Conservation (phyloP, 495 filamentous ascomycete genomes). For the Lasiosphaeris hirsuta region DNA sequence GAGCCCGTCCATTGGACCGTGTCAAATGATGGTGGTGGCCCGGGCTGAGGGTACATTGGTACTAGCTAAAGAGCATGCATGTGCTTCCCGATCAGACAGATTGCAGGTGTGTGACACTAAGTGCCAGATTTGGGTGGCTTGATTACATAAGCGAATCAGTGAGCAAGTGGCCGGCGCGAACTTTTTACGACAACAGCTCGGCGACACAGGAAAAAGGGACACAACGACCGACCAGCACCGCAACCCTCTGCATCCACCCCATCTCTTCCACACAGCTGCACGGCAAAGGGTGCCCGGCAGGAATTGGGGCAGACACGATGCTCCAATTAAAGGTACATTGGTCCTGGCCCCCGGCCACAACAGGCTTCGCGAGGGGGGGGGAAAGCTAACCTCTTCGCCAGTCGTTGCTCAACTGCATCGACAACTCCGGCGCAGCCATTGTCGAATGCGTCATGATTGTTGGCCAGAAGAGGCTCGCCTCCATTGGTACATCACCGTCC, state of each 20-base stretch:
- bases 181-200: constrained; percentile 24
- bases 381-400: constrained; percentile 36
- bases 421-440: constrained; percentile 97
- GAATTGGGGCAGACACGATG: constrained; percentile 60
- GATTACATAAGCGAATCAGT: constrained; percentile 22
- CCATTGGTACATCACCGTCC: constrained; percentile 65
- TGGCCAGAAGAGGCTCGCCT: constrained; percentile 84
- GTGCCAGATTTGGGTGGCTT: neutral
- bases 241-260: neutral
- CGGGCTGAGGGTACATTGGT: constrained; percentile 14
- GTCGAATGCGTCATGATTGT: constrained; percentile 95
- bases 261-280: neutral
- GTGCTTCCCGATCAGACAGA: constrained; percentile 17
- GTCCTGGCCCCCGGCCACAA: neutral
- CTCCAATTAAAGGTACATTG: constrained; percentile 91
- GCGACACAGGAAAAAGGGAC: neutral
- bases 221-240: neutral
- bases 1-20: constrained; percentile 8
- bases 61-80: constrained; percentile 23
- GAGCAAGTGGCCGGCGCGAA: constrained; percentile 6
- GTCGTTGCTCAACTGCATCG: constrained; percentile 99
- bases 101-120: too few species aligned
- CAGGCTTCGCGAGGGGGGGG: neutral
- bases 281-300: constrained; percentile 5
- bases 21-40: neutral